Conservation (phyloP, 169 alveolate species). For the Babesia ovis region DNA sequence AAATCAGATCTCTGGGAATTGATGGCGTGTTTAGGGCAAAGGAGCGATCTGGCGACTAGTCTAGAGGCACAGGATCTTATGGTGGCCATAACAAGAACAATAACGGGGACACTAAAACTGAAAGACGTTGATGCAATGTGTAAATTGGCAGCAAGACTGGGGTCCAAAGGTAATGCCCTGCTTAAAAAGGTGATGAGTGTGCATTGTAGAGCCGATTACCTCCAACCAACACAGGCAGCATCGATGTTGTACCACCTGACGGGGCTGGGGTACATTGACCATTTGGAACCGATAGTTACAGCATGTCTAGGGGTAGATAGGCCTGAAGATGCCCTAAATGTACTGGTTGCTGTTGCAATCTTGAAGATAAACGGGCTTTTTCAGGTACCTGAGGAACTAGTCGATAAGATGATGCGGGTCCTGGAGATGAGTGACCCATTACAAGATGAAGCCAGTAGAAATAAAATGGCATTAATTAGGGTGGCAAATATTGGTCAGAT, state of each 20-base stretch:
- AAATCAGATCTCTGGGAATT: constrained; percentile 32
- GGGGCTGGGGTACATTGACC: constrained; percentile 48
- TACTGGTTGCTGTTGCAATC: constrained; percentile 35
- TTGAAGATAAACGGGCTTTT: constrained; percentile 30
- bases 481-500: neutral
- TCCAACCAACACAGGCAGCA: constrained; percentile 35
- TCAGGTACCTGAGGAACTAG: neutral
- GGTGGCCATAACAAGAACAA: constrained; percentile 24
- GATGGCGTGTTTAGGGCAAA: neutral
- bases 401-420: neutral
- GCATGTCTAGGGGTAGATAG: constrained; percentile 9
- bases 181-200: constrained; percentile 24
- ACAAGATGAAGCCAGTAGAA: neutral
- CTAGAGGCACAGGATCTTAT: constrained; percentile 37
- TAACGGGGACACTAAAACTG: constrained; percentile 43
- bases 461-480: constrained; percentile 11
- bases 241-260: constrained; percentile 14
- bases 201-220: constrained; percentile 43
- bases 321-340: constrained; percentile 17
- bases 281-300: constrained; percentile 10
- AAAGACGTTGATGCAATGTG: constrained; percentile 34
- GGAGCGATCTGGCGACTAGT: constrained; percentile 29
- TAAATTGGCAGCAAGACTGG: constrained; percentile 31
- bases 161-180: constrained; percentile 31
- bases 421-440: neutral